phyloP scores from a whole-genome alignment of 2,329 filamentous ascomycete species.

The Xylaria sp. region DNA sequence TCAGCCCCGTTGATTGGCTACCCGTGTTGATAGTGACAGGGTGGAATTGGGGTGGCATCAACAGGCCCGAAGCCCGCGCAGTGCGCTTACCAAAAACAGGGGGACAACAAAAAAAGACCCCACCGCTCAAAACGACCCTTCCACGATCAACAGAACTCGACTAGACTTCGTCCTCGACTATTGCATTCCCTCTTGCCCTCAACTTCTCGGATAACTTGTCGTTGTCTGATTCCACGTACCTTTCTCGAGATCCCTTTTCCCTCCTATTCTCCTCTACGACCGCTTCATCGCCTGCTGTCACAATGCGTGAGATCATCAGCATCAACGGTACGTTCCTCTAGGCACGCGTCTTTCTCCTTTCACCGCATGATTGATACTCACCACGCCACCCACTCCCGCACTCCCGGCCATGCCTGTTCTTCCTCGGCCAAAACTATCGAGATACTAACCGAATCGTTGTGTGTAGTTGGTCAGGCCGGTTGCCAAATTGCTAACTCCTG shows the following conservation, averaged over 20 bases:
- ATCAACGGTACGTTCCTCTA: slow-evolving; percentile 81
- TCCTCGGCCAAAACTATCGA: slow-evolving; percentile 14
- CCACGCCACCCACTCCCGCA: slow-evolving; percentile 28
- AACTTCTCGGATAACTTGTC: slow-evolving; percentile 28
- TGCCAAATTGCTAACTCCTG: slow-evolving; percentile 99
- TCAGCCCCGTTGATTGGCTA: slow-evolving; percentile 23
- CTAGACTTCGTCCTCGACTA: slow-evolving; percentile 30
- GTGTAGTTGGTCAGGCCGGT: slow-evolving; percentile 96
- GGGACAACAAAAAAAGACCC: slow-evolving; percentile 38
- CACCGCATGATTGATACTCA: slow-evolving; percentile 49
- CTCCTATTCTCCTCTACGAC: slow-evolving; percentile 41
- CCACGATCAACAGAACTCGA: slow-evolving; percentile 32
- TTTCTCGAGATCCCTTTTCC: slow-evolving; percentile 30
- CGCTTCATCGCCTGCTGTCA: slow-evolving; percentile 52
- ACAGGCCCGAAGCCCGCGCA: slow-evolving; percentile 33
- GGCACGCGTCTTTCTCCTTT: slow-evolving; percentile 46
- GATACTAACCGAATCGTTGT: slow-evolving; percentile 59
- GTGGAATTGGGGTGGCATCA: slow-evolving; percentile 21
- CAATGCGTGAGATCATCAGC: slow-evolving; percentile 99
- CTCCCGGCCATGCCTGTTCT: slow-evolving; percentile 18
- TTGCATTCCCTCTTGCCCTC: slow-evolving; percentile 29
- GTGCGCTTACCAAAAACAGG: slow-evolving; percentile 37
- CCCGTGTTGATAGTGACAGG: not conserved
- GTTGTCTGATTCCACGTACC: slow-evolving; percentile 28
- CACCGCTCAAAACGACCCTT: slow-evolving; percentile 34